Evolutionary conservation across 129 eudicot species (phyloP), one percentile per base, ranked within the genome.

Genomic region (Pulicaria dysenterica): DNA sequence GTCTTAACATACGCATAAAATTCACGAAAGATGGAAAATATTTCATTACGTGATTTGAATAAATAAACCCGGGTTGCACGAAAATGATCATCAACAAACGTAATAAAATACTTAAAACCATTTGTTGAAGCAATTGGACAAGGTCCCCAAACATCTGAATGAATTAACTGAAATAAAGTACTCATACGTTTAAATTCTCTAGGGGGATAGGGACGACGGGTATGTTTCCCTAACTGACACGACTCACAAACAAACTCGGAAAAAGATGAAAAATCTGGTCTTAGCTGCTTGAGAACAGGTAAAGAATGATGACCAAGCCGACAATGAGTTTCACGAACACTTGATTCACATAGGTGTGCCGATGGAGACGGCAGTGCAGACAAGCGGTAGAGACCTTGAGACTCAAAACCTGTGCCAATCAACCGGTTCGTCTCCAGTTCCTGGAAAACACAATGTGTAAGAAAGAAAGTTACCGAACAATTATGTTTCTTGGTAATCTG

Each of bases 41-140:
- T 14, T 2, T 60, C 66, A 60, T 6, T 3, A 37, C 39, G 69
- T 3, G 69, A 41, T 37, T 63, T 63, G 1, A 42, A 41, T 14
- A 63, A 42, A 11, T 6, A 63, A 63, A 63, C 69, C 69, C 36
- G 41, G 42, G 69, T 63, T 7, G 53, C 51, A 63, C 69, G 39
- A 41, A 51, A 63, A 42, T 19, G 42, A 63, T 63, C 53, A 41
- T 63, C 69, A 42, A 63, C 31, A 41, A 42, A 64, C 0, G 53
- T 64, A 42, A 64, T 64, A n/a, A 64, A 64, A 64, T 64, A 43
- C 8, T 43, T 17, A 64, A 64, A 64, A 41, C 39, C 69, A 64
- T 16, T 41, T 1, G 69, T 14, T 16, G 34, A 40, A 1, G 38
- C 42, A 42, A 39, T 24, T 5, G 51, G 69, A 10, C 69, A 64